Evolutionary conservation across 345 rosid species (phyloP), one percentile per base, ranked within the genome.

Genomic region (Pistacia integerrima): DNA sequence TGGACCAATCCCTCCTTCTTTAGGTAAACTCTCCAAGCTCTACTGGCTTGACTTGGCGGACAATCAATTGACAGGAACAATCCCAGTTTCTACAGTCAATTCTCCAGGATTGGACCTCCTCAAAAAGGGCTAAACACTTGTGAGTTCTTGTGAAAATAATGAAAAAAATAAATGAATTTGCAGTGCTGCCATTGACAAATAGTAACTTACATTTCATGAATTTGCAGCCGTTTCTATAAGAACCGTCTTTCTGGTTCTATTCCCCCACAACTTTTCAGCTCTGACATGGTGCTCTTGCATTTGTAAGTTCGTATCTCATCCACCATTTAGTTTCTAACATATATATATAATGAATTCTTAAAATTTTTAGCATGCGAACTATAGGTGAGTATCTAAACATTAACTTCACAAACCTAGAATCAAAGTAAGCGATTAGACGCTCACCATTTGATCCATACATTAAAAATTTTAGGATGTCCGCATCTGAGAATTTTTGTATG

Each of bases 21-120:
- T 96, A 78, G 97, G 98, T 57, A 89, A 85, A 64, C 94, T 93
- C 65, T 90, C 92, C 72, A 88, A 87, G 48, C 91, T 96, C 58
- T 86, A 88, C 72, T 92, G 94, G 97, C 79, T 96, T 52, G 99
- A 96, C 84, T 85, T 96, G 20, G 94, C 98, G 56, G 97, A 91
- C 70, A 96, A 96, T 81, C 93, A 89, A 65, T 69, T 96, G 82
- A 84, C 91, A n/a, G 99, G 97, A 80, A 28, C 86, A 4, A 76
- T 92, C 82, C 99, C 98, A 13, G 80, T 92, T 36, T 92, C 97
- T 44, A 87, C 89, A 30, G 64, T 46, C 54, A 78, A 76, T 0
- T 74, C 82, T 73, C 93, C 93, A 3, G 98, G 99, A 73, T 82
- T 96, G 81, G 97, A 93, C 83, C 89, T 74, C 64, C 94, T 93